Percentiles rank a stretch among this genome's conserved stretches.
Conservation (phyloP, 768 basidiomycete genomes). For the Russula dissimulans region DNA sequence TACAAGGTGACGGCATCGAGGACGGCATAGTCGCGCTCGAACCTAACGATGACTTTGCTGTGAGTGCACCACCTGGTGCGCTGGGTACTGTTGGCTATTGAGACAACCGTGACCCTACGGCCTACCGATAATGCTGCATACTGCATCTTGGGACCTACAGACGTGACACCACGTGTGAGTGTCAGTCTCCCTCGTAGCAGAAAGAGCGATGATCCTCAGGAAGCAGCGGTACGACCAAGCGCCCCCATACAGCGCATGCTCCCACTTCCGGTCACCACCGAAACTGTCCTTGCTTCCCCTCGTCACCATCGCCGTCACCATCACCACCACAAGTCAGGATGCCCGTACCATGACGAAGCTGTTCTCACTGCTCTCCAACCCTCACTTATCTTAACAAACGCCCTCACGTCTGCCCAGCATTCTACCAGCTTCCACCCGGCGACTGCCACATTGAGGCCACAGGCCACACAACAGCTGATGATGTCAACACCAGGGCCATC, state of each 20-base stretch:
- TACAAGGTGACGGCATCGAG: constrained; percentile 47
- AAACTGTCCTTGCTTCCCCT: constrained; percentile 15
- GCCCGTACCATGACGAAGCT: constrained; percentile 90
- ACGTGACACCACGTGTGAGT: constrained; percentile 52
- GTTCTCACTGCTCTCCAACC: constrained; percentile 80
- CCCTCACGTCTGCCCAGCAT: constrained; percentile 91
- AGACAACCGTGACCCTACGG: constrained; percentile 23
- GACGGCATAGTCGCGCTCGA: constrained; percentile 71
- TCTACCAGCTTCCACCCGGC: constrained; percentile 85
- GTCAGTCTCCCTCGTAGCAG: constrained; percentile 39
- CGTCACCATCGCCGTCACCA: constrained; percentile 28
- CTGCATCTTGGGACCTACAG: constrained; percentile 26
- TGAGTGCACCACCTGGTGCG: constrained; percentile 85
- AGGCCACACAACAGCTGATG: constrained; percentile 12
- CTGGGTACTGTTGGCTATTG: constrained; percentile 75
- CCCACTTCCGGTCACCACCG: constrained; percentile 13
- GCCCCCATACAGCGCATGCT: constrained; percentile 15
- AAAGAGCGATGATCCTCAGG: constrained; percentile 18
- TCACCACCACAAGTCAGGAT: constrained; percentile 31
- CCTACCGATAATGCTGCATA: constrained; percentile 15
- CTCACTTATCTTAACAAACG: constrained; percentile 97
- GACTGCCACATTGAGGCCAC: constrained; percentile 29
- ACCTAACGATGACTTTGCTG: constrained; percentile 77
- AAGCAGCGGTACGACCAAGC: constrained; percentile 16
- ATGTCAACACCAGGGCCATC: constrained; percentile 17